phyloP scores from a whole-genome alignment of 805 yeast species.

The Pichia membranifaciens region DNA sequence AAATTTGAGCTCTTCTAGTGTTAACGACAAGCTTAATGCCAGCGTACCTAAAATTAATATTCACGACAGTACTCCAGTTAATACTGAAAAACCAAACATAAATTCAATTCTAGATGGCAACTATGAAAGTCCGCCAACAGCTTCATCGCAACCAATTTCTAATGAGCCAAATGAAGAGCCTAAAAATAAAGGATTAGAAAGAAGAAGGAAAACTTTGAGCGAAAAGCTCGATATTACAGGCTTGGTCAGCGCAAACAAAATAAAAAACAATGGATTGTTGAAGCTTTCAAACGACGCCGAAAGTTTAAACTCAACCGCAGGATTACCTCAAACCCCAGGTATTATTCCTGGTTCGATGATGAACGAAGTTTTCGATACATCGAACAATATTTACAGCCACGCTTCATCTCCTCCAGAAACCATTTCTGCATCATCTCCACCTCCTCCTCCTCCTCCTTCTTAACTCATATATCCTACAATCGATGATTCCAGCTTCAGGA shows the following conservation, averaged over 20 bases:
- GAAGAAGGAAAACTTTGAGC: slow-evolving; percentile 14
- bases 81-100: slow-evolving; percentile 4
- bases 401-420: too few species aligned
- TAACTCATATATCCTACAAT: too few species aligned
- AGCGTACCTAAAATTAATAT: slow-evolving; percentile 8
- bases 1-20: neutral
- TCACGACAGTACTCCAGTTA: slow-evolving; percentile 28
- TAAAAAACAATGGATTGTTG: neutral
- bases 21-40: neutral
- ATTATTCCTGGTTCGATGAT: slow-evolving; percentile 15
- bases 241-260: neutral
- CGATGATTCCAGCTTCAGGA: too few species aligned
- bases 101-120: neutral
- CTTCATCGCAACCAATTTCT: too few species aligned
- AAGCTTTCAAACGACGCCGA: neutral
- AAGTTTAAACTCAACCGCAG: neutral
- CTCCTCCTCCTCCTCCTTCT: too few species aligned
- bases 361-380: slow-evolving; percentile 9
- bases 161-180: too few species aligned
- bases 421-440: too few species aligned
- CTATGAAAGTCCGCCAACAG: neutral
- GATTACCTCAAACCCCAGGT: slow-evolving; percentile 15
- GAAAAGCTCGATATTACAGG: slow-evolving; percentile 11
- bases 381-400: too few species aligned
- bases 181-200: slow-evolving; percentile 4